Percentiles rank a stretch among this genome's conserved stretches.
Conservation (phyloP, 1,139 yeast genomes). For the Yamadazyma songkhlaensis region DNA sequence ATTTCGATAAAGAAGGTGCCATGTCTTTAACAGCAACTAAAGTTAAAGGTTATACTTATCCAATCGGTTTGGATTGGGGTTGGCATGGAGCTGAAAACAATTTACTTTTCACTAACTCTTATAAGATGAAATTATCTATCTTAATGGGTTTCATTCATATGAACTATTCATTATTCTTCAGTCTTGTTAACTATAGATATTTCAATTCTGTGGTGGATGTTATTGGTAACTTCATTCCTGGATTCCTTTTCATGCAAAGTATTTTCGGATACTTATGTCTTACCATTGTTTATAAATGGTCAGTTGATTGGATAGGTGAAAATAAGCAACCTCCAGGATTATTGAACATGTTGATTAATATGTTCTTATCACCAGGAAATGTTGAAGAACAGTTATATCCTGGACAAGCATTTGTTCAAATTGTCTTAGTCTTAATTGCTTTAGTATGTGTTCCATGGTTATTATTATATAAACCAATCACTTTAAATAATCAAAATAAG, state of each 20-base stretch:
- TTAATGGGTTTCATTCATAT: conserved; percentile 94
- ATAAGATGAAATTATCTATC: conserved; percentile 93
- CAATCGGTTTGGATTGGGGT: conserved; percentile 86
- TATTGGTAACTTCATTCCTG: conserved; percentile 91
- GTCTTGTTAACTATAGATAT: conserved; percentile 74
- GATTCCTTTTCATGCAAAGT: conserved; percentile 90
- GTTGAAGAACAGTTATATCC: conserved; percentile 80
- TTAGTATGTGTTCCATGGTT: conserved; percentile 94
- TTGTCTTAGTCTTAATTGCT: conserved; percentile 70
- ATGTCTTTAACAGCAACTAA: conserved; percentile 56
- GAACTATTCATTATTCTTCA: conserved; percentile 85
- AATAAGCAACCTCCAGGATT: conserved; percentile 86
- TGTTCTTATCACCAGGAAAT: conserved; percentile 92
- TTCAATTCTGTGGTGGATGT: conserved; percentile 81
- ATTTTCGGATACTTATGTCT: conserved; percentile 88
- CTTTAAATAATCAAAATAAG: conserved; percentile 45
- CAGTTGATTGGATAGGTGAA: conserved; percentile 81
- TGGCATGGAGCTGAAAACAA: conserved; percentile 98
- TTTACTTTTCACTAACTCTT: conserved; percentile 85
- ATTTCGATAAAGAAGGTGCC: conserved; percentile 50
- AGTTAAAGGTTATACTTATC: conserved; percentile 57
- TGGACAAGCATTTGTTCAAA: conserved; percentile 81
- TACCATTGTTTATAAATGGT: conserved; percentile 91
- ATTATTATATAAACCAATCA: conserved; percentile 81
- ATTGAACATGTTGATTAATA: conserved; percentile 89